Conservation (phyloP, 306 rosid species). For the Sindora glabra region DNA sequence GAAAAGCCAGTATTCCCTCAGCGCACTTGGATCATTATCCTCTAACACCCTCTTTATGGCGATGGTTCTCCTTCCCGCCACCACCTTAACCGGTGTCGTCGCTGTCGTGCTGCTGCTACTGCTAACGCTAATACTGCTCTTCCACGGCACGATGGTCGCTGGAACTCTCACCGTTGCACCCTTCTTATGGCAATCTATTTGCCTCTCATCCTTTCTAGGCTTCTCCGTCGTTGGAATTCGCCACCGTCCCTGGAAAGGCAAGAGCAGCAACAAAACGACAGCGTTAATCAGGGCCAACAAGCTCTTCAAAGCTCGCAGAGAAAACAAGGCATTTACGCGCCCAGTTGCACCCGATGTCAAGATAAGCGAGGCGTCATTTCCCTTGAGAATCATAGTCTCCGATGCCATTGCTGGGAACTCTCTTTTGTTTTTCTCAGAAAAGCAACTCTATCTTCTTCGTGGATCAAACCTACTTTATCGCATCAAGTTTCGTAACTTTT, state of each 20-base stretch:
- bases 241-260: conserved; percentile 62
- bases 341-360: conserved; percentile 76
- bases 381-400: conserved; percentile 17
- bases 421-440: no score
- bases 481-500: no score
- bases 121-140: conserved; percentile 14
- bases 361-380: conserved; percentile 13
- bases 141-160: conserved; percentile 47
- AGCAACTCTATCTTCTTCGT: neutral
- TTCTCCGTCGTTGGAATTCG: conserved; percentile 22
- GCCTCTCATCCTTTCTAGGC: conserved; percentile 25
- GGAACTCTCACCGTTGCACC: conserved; percentile 47
- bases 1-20: conserved; percentile 50
- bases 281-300: conserved; percentile 44
- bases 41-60: conserved; percentile 53
- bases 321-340: conserved; percentile 44
- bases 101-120: conserved; percentile 1
- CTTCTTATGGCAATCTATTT: conserved; percentile 19
- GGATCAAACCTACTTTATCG: neutral
- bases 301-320: conserved; percentile 47
- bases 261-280: conserved; percentile 35
- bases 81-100: conserved; percentile 1
- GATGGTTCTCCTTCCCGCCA: conserved; percentile 53
- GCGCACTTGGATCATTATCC: conserved; percentile 30
- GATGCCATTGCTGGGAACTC: conserved; percentile 1